Percentiles rank a stretch among this genome's conserved stretches.
Evolutionary conservation across 2,329 filamentous ascomycete species (phyloP).

Genomic region (Nemania bipapillata): DNA sequence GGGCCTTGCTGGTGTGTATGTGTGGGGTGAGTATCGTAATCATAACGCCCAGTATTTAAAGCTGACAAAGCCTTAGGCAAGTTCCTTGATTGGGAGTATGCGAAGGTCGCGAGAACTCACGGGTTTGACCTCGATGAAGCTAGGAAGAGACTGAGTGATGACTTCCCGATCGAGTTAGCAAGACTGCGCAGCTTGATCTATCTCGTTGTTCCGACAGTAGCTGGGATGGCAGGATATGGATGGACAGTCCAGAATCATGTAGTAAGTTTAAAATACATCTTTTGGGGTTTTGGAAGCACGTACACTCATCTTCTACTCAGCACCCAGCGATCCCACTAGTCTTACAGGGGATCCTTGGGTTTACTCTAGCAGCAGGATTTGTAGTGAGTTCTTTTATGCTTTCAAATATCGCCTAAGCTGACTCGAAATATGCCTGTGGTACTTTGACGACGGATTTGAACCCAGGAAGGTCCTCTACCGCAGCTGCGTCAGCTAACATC

Average conservation of each 20-base stretch:
- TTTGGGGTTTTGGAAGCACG: neutral
- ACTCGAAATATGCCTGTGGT: constrained; percentile 27
- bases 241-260: constrained; percentile 34
- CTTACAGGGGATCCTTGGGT: constrained; percentile 34
- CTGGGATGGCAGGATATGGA: constrained; percentile 31
- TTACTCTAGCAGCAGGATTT: constrained; percentile 34
- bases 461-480: constrained; percentile 39
- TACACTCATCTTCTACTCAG: constrained; percentile 8
- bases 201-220: constrained; percentile 15
- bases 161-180: constrained; percentile 36
- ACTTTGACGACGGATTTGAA: constrained; percentile 41
- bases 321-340: constrained; percentile 28
- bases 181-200: constrained; percentile 31
- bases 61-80: constrained; percentile 19
- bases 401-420: neutral
- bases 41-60: neutral
- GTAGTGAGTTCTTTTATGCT: constrained; percentile 21
- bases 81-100: constrained; percentile 32
- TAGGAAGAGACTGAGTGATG: neutral
- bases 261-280: constrained; percentile 18
- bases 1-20: constrained; percentile 32
- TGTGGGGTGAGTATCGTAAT: constrained; percentile 35
- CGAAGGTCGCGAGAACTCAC: constrained; percentile 11
- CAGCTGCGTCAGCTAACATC: constrained; percentile 43
- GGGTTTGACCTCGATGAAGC: constrained; percentile 3